Evolutionary conservation across 192 early-diverging fungal genomes (phyloP), one percentile per base, ranked within the genome.

Genomic region (Hyaloraphidium curvatum): DNA sequence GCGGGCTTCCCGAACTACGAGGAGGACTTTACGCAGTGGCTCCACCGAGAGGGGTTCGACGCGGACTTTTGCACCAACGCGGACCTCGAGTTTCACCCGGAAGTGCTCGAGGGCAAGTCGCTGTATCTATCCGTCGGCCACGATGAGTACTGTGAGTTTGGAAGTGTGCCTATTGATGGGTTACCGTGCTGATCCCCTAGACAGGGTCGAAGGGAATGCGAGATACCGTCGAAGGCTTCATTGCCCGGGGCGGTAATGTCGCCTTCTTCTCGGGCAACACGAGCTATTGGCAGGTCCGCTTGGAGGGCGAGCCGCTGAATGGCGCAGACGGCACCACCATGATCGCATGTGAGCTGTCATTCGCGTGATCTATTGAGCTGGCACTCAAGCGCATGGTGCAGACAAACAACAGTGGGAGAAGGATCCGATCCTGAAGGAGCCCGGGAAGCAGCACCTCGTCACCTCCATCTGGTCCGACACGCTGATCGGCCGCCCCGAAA

Each of bases 81-180:
- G 7, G 43, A 48, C 25, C 19, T 48, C 17, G 43, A 48, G 23
- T 25, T 48, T 25, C 19, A 48, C 43, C 17, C 14, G 17, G 43
- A 11, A 21, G 43, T 48, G 7, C 43, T 48, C 25, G 43, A 14
- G 9, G 43, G 43, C 4, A 48, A 48, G 43, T 21, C 9, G 43
- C 43, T 48, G 14, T 14, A 22, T 7, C 43, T 48, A 9, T 22
- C 17, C 23, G 43, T 48, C 7, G 43, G 43, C 14, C 43, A 48
- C 19, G 43, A 48, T 19, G 43, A 48, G 43, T 48, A 48, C 19
- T 48, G 43, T n/a, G n/a, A n/a, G n/a, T n/a, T n/a, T n/a, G n/a
- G n/a, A n/a, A n/a, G n/a, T n/a, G n/a, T n/a, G n/a, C n/a, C n/a
- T n/a, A n/a, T n/a, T n/a, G n/a, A n/a, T n/a, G n/a, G n/a, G n/a